Base-by-base conservation (phyloP, 2,329 filamentous ascomycete species). In the Pseudocercospora fijiensis region DNA sequence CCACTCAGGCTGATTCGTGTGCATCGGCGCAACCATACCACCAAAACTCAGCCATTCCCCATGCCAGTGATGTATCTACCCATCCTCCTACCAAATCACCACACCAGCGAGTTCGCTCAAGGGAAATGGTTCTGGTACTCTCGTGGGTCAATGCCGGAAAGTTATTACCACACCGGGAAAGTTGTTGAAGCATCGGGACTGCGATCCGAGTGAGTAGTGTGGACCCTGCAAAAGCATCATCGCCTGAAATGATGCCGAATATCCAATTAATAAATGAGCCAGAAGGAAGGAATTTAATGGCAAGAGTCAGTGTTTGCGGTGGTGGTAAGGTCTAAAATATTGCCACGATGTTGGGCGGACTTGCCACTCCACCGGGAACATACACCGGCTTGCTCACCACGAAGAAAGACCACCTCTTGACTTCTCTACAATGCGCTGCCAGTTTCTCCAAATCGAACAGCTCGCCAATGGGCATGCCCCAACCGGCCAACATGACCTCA, bases 391-490 rank as follows among this genome's bases (percentile, higher is more conserved):
- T 80, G 60, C 80, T 82, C 0, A 72, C 71, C 8, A 83, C 70
- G 70, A 83, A 83, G 71, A 84, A 83, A 55, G 73, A 78, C 75
- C 78, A 84, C 55, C 80, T 70, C 24, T 72, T 69, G 26, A 70
- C 53, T 18, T 69, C 64, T 62, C 71, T 67, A 66, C 81, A 83
- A 49, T 80, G 70, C 58, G 64, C 74, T 0, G 79, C 78, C 56
- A 83, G 67, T 49, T 64, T 72, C 72, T 84, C 82, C 9, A 84
- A 72, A 70, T 83, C 78, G 67, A 83, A 83, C 3, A 83, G 69
- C 71, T 83, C 82, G 24, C 81, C 81, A 67, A 84, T 82, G 13
- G 82, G 81, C 68, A 79, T 80, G 0, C 82, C 81, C 80, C 80
- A 83, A 0, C 81, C 81, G 0, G 76, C 77, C 4, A 84, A 73